These are phyloP conservation scores for Monosporascus sp. DNA, from an alignment of 2,329 filamentous ascomycete species.

Conservation along the genomic window DNA sequence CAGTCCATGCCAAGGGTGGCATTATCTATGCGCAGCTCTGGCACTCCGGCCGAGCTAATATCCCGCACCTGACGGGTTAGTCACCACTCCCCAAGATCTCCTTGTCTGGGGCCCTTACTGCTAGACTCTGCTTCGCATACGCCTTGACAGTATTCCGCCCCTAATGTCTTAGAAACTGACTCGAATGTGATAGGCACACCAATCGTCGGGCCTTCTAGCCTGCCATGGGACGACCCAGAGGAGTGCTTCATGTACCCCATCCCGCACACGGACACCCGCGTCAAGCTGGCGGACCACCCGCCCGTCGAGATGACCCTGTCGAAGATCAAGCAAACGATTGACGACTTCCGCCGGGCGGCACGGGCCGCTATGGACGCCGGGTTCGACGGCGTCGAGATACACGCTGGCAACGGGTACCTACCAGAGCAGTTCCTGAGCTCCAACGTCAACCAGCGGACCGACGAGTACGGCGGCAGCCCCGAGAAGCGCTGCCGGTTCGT, in stretches of 20 bases:
- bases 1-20: slow-evolving; percentile 52
- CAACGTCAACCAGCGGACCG: slow-evolving; percentile 23
- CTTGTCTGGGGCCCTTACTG: too few species aligned
- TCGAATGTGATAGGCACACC: neutral
- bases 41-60: slow-evolving; percentile 45
- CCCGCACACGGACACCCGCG: slow-evolving; percentile 2
- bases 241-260: neutral
- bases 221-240: neutral
- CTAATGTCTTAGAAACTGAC: neutral
- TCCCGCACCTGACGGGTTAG: slow-evolving; percentile 13
- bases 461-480: slow-evolving; percentile 25
- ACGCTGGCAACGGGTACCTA: slow-evolving; percentile 18
- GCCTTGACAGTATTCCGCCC: neutral
- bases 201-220: neutral
- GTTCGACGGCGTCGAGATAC: slow-evolving; percentile 43
- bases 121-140: neutral
- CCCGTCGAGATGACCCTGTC: slow-evolving; percentile 32
- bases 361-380: slow-evolving; percentile 30
- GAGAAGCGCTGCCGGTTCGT: slow-evolving; percentile 26
- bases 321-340: slow-evolving; percentile 19
- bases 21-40: slow-evolving; percentile 57
- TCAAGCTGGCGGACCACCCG: slow-evolving; percentile 24
- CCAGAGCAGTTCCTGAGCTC: slow-evolving; percentile 16
- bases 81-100: too few species aligned
- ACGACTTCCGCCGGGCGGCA: slow-evolving; percentile 18